Conservation (phyloP, 768 basidiomycete species). For the Dendrothele bispora region DNA sequence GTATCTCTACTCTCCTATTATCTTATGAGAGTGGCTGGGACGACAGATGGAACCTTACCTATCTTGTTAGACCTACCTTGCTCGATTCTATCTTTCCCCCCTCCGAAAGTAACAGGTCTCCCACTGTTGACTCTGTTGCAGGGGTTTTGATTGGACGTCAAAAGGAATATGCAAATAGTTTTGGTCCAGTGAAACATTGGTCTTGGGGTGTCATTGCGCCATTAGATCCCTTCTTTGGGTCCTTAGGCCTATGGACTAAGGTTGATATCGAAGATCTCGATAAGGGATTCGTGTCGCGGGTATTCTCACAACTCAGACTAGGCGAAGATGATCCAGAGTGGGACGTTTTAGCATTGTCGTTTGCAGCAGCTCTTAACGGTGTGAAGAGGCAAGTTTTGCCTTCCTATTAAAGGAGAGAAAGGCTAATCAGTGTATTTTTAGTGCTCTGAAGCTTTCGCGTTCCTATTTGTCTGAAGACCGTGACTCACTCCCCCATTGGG, state of each 20-base stretch:
- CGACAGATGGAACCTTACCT: constrained; percentile 63
- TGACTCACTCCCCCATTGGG: constrained; percentile 67
- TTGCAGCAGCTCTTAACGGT: constrained; percentile 61
- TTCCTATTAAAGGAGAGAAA: background rate
- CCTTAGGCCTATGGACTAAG: constrained; percentile 33
- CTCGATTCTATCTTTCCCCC: constrained; percentile 57
- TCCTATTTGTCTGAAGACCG: constrained; percentile 53
- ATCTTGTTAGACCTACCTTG: constrained; percentile 43
- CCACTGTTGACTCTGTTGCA: constrained; percentile 56
- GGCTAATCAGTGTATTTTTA: constrained; percentile 25
- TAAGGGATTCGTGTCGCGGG: constrained; percentile 45
- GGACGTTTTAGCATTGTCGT: constrained; percentile 65
- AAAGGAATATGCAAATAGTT: constrained; percentile 55
- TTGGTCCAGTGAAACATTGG: constrained; percentile 75
- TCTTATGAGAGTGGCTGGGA: constrained; percentile 45
- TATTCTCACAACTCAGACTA: constrained; percentile 59
- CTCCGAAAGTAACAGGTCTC: constrained; percentile 21
- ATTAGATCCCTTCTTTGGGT: constrained; percentile 42
- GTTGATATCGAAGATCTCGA: constrained; percentile 55
- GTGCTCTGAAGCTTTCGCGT: constrained; percentile 71
- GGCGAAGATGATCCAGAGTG: constrained; percentile 55
- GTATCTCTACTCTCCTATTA: constrained; percentile 47
- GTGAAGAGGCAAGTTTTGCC: constrained; percentile 50
- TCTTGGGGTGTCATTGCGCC: constrained; percentile 49
- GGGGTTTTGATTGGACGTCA: constrained; percentile 71